Percentiles rank a stretch among this genome's conserved stretches.
Evolutionary conservation across 139 green algal genomes (phyloP).

Genomic region (Chlamydomonas asymmetrica): DNA sequence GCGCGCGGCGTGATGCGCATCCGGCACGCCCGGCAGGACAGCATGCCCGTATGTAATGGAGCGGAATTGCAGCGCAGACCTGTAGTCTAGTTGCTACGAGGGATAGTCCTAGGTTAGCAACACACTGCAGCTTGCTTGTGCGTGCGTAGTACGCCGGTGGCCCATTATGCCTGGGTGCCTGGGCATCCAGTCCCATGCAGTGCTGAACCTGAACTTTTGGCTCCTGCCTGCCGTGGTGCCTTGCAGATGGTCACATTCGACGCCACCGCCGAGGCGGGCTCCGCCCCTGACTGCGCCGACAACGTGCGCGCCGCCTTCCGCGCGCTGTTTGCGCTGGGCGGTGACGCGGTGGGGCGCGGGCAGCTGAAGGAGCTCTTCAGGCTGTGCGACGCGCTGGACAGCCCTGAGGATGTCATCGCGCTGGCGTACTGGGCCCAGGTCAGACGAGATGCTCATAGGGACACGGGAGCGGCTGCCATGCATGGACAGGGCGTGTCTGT

Average conservation of each 20-base stretch:
- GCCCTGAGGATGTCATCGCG: neutral
- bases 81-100: too few relatives aligned
- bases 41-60: too few relatives aligned
- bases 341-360: slow-evolving; percentile 7
- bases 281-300: slow-evolving; percentile 36
- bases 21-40: too few relatives aligned
- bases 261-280: slow-evolving; percentile 45
- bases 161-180: too few relatives aligned
- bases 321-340: slow-evolving; percentile 15
- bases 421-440: slow-evolving; percentile 65
- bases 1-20: too few relatives aligned
- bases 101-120: too few relatives aligned
- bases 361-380: slow-evolving; percentile 38
- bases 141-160: too few relatives aligned
- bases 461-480: neutral
- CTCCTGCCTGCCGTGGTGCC: neutral
- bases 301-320: slow-evolving; percentile 46
- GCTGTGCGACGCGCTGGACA: slow-evolving; percentile 34
- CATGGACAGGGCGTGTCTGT: neutral
- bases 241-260: slow-evolving; percentile 53
- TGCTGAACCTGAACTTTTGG: neutral
- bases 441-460: neutral
- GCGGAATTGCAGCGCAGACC: too few relatives aligned
- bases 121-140: too few relatives aligned
- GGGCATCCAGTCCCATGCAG: too few relatives aligned